Evolutionary conservation across 108 stramenopile genomes (phyloP), one percentile per base, ranked within the genome.

Genomic region (Skeletonema grethae): DNA sequence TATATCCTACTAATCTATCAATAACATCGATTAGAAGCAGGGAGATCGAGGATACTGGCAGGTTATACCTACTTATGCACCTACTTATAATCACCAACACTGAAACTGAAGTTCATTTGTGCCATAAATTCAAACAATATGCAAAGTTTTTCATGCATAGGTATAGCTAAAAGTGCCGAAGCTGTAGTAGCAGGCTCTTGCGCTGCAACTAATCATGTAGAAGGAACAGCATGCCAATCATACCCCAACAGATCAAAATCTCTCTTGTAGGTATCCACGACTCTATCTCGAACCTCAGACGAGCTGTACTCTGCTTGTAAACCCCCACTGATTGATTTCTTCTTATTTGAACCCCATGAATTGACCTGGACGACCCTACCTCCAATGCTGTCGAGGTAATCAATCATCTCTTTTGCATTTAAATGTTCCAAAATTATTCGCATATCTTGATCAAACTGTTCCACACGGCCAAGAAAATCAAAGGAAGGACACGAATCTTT

Each of bases 381-480:
- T 36, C 70, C 77, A 30, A 55, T 50, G 29, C 32, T 39, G 4
- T 78, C 77, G 1, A 62, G 60, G 48, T 67, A 78, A 31, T 50
- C 31, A 15, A 71, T 25, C 50, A 78, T 61, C 57, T 57, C 50
- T 29, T 65, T 71, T 41, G 70, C 77, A 63, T 78, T 67, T 13
- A 78, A 39, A 34, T 78, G 70, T 18, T 60, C 56, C 60, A 78
- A 46, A 30, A 78, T 65, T 67, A 65, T 72, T 63, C 61, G 22
- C 59, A 78, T 72, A 18, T 78, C 77, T 62, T 78, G 65, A 31
- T 78, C 77, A 55, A 65, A 78, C 56, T 72, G 50, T 10, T 78
- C 70, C 29, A 78, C 43, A 8, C 77, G 77, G n/a, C 77, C 77
- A 5, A 78, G 66, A 38, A 70, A 78, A 48, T 78, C 77, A 67